Percentiles rank a stretch among this genome's conserved stretches.
Evolutionary conservation across 2,329 filamentous ascomycete genomes (phyloP).

Genomic region (Hypomyces rosellus): DNA sequence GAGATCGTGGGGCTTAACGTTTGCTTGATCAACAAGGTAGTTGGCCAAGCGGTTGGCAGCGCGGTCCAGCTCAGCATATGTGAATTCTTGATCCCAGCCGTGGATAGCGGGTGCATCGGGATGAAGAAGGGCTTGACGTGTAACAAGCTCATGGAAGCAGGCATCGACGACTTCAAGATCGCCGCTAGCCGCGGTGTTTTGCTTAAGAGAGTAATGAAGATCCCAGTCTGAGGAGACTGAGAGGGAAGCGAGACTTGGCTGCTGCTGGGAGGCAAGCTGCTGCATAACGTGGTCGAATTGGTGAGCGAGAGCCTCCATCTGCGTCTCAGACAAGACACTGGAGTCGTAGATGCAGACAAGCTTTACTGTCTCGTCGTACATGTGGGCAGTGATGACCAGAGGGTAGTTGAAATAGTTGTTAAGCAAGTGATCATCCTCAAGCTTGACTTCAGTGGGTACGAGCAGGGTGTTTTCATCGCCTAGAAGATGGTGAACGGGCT

Average conservation of each 20-base stretch:
- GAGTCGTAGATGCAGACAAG: background rate
- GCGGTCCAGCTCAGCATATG: background rate
- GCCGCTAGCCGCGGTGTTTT: background rate
- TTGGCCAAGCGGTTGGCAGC: background rate
- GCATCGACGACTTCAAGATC: background rate
- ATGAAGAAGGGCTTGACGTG: background rate
- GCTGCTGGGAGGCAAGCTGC: background rate
- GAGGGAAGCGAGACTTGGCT: background rate
- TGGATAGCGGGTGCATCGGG: constrained; percentile 4
- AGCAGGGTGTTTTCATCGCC: background rate
- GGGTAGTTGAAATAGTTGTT: constrained; percentile 1
- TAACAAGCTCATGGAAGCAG: constrained; percentile 6
- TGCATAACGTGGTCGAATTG: constrained; percentile 2
- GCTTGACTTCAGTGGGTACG: background rate
- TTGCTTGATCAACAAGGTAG: background rate
- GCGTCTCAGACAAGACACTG: background rate
- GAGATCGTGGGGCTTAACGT: background rate
- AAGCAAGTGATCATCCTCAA: background rate
- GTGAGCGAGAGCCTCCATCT: background rate
- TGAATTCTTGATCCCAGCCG: constrained; percentile 1
- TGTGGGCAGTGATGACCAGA: background rate
- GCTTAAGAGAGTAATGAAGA: background rate
- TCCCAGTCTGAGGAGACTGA: constrained; percentile 3
- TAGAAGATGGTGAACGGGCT: background rate
- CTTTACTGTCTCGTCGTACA: background rate